Evolutionary conservation across 345 rosid genomes (phyloP).

Genomic region (Angophora floribunda): DNA sequence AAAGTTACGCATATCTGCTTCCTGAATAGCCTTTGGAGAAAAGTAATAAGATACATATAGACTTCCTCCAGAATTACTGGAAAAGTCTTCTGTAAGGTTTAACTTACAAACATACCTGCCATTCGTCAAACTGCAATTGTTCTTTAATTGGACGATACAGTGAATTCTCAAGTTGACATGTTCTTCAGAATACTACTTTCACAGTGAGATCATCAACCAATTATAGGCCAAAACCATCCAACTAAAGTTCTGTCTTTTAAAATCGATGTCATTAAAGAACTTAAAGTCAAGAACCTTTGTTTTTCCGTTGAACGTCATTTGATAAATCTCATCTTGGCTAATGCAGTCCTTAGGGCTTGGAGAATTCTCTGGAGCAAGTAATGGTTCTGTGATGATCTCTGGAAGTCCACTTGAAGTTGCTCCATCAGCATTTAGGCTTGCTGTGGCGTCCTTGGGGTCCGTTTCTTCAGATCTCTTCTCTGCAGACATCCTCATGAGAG

Average conservation of each 20-base stretch:
- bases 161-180: neutral
- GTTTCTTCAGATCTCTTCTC: neutral
- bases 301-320: neutral
- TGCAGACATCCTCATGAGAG: neutral
- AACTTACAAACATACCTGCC: too few relatives aligned
- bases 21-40: too few relatives aligned
- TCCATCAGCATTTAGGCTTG: neutral
- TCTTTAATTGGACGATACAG: neutral
- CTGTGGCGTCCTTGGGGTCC: neutral
- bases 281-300: neutral
- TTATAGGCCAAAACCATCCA: neutral
- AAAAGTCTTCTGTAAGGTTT: neutral
- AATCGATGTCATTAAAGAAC: neutral
- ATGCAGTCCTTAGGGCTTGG: neutral
- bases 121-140: neutral
- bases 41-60: too few relatives aligned
- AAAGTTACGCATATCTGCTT: too few relatives aligned
- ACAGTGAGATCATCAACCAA: neutral
- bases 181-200: neutral
- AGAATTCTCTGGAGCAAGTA: neutral
- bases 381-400: neutral
- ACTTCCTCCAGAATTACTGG: neutral
- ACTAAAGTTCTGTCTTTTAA: neutral
- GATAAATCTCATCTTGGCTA: neutral
- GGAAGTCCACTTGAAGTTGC: neutral